Conservation (phyloP, 495 filamentous ascomycete genomes). For the Copromyces sp. region DNA sequence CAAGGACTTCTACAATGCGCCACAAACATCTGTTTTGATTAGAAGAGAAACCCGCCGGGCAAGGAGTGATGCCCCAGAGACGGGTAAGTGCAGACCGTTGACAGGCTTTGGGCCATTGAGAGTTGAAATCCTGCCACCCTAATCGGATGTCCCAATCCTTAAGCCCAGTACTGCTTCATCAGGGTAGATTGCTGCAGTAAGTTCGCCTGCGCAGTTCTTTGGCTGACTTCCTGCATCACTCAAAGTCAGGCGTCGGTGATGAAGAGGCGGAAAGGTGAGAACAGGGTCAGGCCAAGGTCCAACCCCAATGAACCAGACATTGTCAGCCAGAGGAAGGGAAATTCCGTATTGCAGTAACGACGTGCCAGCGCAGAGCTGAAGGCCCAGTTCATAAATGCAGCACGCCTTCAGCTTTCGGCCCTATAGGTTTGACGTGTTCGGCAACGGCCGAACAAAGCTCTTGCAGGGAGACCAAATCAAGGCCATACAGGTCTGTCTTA, state of each 20-base stretch:
- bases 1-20: constrained; percentile 17
- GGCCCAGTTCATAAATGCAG: constrained; percentile 6
- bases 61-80: constrained; percentile 12
- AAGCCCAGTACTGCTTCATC: background rate
- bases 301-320: background rate
- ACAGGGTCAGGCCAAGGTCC: constrained; percentile 1
- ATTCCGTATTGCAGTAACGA: constrained; percentile 2
- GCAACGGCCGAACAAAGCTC: constrained; percentile 24
- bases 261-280: background rate
- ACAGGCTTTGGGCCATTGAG: constrained; percentile 14
- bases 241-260: background rate
- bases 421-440: constrained; percentile 24
- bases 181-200: background rate
- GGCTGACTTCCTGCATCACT: background rate
- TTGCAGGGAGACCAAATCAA: constrained; percentile 19
- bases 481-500: constrained; percentile 18
- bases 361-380: constrained; percentile 9
- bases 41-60: constrained; percentile 14
- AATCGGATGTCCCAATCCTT: constrained; percentile 6
- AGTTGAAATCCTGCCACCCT: constrained; percentile 8
- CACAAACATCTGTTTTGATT: constrained; percentile 20
- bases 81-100: constrained; percentile 23
- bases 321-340: background rate
- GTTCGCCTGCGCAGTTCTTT: constrained; percentile 1
- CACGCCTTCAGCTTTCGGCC: constrained; percentile 17